A percentile compares a stretch with the other conserved stretches of the same genome.
phyloP scores from a whole-genome alignment of 768 basidiomycete genomes.

The Tricholomella constricta region DNA sequence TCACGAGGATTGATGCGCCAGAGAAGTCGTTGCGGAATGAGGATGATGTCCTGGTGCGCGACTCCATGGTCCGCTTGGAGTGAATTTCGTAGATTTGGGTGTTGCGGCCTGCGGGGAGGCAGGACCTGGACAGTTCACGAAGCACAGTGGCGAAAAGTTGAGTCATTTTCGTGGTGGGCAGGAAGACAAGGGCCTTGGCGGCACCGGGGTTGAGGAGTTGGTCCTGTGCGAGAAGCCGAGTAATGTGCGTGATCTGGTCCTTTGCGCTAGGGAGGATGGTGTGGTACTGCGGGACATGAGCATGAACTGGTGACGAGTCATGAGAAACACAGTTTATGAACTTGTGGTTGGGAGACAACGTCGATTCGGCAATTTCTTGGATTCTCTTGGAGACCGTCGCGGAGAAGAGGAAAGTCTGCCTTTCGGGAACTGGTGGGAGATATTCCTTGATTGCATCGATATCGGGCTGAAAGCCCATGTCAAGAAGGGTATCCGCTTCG shows the following conservation, averaged over 20 bases:
- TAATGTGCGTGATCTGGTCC: constrained; percentile 76
- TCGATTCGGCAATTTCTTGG: constrained; percentile 63
- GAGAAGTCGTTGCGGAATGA: constrained; percentile 57
- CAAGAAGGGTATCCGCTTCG: constrained; percentile 88
- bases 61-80: constrained; percentile 65
- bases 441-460: constrained; percentile 68
- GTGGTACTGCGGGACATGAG: constrained; percentile 80
- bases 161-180: constrained; percentile 84
- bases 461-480: constrained; percentile 91
- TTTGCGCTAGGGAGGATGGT: constrained; percentile 67
- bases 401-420: constrained; percentile 93
- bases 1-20: constrained; percentile 68
- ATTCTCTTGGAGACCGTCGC: constrained; percentile 81
- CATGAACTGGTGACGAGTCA: constrained; percentile 64
- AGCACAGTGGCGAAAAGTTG: constrained; percentile 71
- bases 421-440: constrained; percentile 60
- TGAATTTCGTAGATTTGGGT: constrained; percentile 81
- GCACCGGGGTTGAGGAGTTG: constrained; percentile 67
- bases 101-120: constrained; percentile 50
- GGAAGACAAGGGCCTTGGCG: constrained; percentile 82
- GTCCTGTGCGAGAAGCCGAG: constrained; percentile 85
- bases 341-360: constrained; percentile 59
- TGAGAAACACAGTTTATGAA: constrained; percentile 75
- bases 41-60: constrained; percentile 58
- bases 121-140: constrained; percentile 42